A percentile compares a stretch with the other conserved stretches of the same genome.
phyloP scores from a whole-genome alignment of 306 rosid genomes.

The Quercus berberidifolia region DNA sequence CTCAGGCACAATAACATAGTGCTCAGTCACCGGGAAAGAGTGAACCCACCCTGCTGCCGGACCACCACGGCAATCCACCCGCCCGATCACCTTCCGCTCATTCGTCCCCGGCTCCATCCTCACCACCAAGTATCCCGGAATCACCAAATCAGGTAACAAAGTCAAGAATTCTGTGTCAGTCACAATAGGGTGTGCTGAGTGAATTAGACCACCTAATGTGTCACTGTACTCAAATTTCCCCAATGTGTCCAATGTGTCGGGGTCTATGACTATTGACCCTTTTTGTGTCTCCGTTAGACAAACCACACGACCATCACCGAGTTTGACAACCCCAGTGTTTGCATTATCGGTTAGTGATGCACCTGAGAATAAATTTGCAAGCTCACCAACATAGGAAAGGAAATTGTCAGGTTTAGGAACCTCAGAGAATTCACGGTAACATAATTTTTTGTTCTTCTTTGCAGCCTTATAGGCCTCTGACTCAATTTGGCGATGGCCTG shows the following conservation, averaged over 20 bases:
- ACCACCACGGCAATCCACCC: constrained; percentile 64
- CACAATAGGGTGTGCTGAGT: constrained; percentile 92
- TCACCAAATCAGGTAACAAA: constrained; percentile 71
- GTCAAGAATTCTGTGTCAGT: constrained; percentile 71
- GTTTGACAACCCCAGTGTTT: constrained; percentile 78
- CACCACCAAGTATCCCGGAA: constrained; percentile 70
- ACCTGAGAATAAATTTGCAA: constrained; percentile 75
- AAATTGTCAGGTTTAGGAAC: constrained; percentile 69
- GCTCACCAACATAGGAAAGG: constrained; percentile 65
- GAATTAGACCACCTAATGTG: constrained; percentile 74
- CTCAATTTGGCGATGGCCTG: constrained; percentile 80
- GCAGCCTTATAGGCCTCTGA: constrained; percentile 82
- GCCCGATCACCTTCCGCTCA: constrained; percentile 69
- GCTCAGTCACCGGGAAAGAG: constrained; percentile 77
- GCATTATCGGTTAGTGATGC: constrained; percentile 83
- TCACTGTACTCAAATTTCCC: constrained; percentile 80
- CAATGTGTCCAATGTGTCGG: constrained; percentile 59
- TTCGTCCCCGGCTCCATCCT: constrained; percentile 74
- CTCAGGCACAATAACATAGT: constrained; percentile 75
- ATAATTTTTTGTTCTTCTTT: constrained; percentile 55
- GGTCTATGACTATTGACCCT: constrained; percentile 76
- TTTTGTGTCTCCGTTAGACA: constrained; percentile 93
- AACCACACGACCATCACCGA: constrained; percentile 83
- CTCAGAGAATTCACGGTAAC: constrained; percentile 91
- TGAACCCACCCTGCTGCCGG: constrained; percentile 95